These are phyloP conservation scores for Fraxinus latifolia DNA, from an alignment of 305 asterid species.

Conservation along the genomic window DNA sequence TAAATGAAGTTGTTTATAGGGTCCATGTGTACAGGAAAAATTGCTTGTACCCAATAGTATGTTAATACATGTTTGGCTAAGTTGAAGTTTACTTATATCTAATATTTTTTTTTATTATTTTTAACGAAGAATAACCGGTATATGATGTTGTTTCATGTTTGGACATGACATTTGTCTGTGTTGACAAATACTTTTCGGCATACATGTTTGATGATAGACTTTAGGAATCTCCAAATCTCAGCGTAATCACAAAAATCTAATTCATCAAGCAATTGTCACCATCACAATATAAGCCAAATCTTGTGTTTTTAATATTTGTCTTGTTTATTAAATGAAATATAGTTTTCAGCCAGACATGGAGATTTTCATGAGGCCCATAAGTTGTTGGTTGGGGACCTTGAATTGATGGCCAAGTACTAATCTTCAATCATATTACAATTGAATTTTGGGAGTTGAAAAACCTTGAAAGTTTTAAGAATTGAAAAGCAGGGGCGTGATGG, in stretches of 20 bases:
- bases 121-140: background rate
- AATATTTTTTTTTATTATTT: background rate
- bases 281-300: constrained; percentile 42
- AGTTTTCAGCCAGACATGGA: constrained; percentile 44
- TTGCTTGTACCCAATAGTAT: background rate
- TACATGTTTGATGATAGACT: background rate
- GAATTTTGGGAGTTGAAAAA: background rate
- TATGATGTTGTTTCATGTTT: background rate
- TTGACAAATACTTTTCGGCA: background rate
- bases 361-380: constrained; percentile 45
- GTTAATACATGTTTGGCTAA: background rate
- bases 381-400: constrained; percentile 35
- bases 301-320: background rate
- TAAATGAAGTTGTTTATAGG: background rate
- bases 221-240: background rate
- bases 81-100: background rate
- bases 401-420: constrained; percentile 25
- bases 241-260: background rate
- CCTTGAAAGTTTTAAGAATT: background rate
- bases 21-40: background rate
- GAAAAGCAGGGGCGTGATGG: background rate
- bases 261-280: constrained; percentile 58
- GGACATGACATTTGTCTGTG: background rate
- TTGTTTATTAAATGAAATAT: constrained; percentile 21
- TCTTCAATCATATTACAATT: constrained; percentile 22